Conservation (phyloP, 2,329 filamentous ascomycete species). For the Thelonectria blattea region DNA sequence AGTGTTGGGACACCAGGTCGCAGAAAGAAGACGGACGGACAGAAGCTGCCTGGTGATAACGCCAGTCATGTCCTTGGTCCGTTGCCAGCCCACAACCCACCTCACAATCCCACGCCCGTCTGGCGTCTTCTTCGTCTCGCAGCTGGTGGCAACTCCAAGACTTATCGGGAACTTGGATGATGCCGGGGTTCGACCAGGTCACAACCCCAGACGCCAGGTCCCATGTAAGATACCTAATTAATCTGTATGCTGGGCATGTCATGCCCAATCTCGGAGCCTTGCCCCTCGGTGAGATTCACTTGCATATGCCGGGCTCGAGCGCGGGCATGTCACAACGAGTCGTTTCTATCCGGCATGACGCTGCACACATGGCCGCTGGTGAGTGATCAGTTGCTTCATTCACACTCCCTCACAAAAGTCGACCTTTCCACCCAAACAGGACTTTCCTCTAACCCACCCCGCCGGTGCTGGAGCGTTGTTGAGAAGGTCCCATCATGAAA, state of each 20-base stretch:
- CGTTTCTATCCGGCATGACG: conserved; percentile 10
- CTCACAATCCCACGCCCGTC: conserved; percentile 1
- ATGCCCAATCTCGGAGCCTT: not conserved
- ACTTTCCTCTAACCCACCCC: conserved; percentile 11
- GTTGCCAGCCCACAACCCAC: conserved; percentile 6
- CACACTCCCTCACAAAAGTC: not conserved
- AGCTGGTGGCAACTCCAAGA: not conserved
- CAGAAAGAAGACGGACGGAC: conserved; percentile 1
- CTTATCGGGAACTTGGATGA: not conserved
- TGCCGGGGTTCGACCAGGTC: not conserved
- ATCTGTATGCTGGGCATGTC: conserved; percentile 4
- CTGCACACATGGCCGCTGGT: conserved; percentile 6
- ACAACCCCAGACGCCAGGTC: not conserved
- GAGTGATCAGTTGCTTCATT: not conserved
- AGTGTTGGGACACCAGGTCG: conserved; percentile 16
- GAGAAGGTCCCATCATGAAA: conserved; percentile 19
- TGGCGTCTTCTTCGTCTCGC: not conserved
- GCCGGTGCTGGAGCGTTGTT: conserved; percentile 17
- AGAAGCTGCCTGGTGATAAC: conserved; percentile 19
- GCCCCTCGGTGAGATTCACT: not conserved
- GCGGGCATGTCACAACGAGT: conserved; percentile 9
- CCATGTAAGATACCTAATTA: not conserved
- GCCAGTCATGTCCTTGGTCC: conserved; percentile 19
- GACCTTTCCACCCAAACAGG: not conserved
- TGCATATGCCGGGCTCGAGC: not conserved